These are phyloP conservation scores for Canariomyces notabilis DNA, from an alignment of 2,329 filamentous ascomycete genomes.

Conservation along the genomic window DNA sequence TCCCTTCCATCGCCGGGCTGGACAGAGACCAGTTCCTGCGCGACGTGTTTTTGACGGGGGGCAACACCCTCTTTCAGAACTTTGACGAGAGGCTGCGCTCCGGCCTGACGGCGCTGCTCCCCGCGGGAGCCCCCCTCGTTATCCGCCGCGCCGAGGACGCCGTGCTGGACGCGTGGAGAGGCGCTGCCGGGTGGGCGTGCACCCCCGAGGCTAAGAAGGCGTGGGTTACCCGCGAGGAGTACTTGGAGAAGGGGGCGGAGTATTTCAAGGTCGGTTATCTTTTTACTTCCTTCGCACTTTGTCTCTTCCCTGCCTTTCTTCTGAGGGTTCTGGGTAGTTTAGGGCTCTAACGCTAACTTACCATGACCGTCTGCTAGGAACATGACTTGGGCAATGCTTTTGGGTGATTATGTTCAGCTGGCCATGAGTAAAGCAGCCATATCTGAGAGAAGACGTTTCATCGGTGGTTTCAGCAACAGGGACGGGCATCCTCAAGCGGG, in stretches of 20 bases:
- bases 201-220: constrained; percentile 55
- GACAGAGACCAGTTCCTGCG: constrained; percentile 63
- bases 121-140: constrained; percentile 59
- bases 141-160: constrained; percentile 72
- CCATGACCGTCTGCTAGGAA: constrained; percentile 44
- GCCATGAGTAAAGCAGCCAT: no score
- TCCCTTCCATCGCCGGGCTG: constrained; percentile 47
- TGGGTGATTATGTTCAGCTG: no score
- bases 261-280: constrained; percentile 71
- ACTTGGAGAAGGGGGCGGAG: constrained; percentile 83
- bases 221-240: constrained; percentile 75
- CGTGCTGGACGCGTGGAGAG: constrained; percentile 85
- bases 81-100: constrained; percentile 77
- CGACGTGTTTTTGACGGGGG: constrained; percentile 93
- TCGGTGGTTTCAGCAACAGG: no score
- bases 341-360: constrained; percentile 8
- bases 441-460: no score
- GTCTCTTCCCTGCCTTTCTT: constrained; percentile 1
- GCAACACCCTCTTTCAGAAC: constrained; percentile 77
- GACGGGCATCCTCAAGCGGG: no score
- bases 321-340: not conserved
- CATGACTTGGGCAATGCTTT: constrained; percentile 60
- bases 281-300: constrained; percentile 7
- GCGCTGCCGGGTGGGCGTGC: constrained; percentile 79
- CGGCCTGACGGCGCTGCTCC: constrained; percentile 69